Conservation (phyloP, 345 rosid species). For the Corymbia maculata region DNA sequence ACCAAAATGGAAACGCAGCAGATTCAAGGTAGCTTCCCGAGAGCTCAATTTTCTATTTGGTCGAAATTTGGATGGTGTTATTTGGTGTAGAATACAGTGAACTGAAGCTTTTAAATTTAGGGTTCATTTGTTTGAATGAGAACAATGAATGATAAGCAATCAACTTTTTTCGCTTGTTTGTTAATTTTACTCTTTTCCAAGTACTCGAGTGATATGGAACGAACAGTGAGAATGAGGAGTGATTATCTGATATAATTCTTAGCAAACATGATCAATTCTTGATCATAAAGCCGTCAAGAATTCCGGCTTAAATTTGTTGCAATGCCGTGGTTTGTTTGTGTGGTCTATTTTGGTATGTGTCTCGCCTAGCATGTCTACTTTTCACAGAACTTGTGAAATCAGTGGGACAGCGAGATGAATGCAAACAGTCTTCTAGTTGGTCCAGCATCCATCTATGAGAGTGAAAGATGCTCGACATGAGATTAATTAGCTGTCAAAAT, state of each 20-base stretch:
- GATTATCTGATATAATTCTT: background rate
- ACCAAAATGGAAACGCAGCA: no score
- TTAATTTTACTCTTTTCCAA: background rate
- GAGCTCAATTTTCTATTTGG: no score
- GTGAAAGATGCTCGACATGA: background rate
- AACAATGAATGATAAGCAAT: background rate
- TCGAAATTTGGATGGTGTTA: no score
- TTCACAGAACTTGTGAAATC: background rate
- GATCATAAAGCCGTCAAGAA: background rate
- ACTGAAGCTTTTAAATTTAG: no score
- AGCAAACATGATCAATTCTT: background rate
- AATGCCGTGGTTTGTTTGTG: background rate
- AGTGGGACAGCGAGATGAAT: background rate
- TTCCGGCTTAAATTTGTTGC: background rate
- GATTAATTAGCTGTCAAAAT: background rate
- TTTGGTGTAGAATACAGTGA: no score
- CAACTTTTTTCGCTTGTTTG: background rate
- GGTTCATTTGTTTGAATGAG: accelerated
- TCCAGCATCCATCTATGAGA: background rate
- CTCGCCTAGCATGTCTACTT: background rate
- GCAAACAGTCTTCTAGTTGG: background rate
- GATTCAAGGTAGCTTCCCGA: no score
- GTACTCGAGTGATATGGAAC: background rate
- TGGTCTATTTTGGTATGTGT: background rate
- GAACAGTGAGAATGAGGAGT: background rate